These are phyloP conservation scores for Sporothrix curviconia DNA, from an alignment of 2,329 filamentous ascomycete genomes.

Conservation along the genomic window DNA sequence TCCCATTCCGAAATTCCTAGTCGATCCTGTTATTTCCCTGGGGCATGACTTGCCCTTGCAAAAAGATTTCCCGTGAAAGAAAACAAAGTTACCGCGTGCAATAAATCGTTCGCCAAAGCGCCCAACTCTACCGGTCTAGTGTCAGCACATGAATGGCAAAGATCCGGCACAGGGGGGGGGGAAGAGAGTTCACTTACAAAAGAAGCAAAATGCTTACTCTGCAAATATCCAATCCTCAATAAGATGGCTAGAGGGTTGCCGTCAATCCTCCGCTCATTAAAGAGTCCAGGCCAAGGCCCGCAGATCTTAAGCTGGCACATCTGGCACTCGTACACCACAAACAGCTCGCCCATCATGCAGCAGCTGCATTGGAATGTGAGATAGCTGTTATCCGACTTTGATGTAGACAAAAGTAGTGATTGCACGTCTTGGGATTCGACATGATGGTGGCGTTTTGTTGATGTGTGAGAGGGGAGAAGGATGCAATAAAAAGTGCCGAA, in stretches of 20 bases:
- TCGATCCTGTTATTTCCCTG: neutral
- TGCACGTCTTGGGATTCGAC: conserved; percentile 38
- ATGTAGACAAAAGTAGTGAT: conserved; percentile 59
- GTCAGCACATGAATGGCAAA: no score
- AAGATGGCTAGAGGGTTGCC: no score
- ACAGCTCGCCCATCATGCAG: conserved; percentile 59
- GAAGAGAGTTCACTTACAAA: no score
- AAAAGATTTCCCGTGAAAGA: no score
- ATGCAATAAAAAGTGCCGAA: no score
- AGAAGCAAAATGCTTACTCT: no score
- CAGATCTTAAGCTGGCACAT: conserved; percentile 64
- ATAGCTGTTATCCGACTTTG: conserved; percentile 59
- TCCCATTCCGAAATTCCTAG: neutral
- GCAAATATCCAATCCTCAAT: no score
- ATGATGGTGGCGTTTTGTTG: neutral
- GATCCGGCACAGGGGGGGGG: no score
- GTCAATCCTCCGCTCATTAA: neutral
- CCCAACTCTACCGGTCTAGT: neutral
- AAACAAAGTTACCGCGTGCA: neutral
- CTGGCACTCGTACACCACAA: conserved; percentile 62
- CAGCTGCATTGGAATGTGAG: conserved; percentile 61
- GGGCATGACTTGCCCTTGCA: neutral
- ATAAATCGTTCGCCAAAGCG: neutral
- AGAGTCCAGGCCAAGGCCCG: conserved; percentile 46
- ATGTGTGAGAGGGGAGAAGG: neutral